These are phyloP conservation scores for Dendrobium catenatum DNA, from an alignment of 106 monocot species.

Conservation along the genomic window DNA sequence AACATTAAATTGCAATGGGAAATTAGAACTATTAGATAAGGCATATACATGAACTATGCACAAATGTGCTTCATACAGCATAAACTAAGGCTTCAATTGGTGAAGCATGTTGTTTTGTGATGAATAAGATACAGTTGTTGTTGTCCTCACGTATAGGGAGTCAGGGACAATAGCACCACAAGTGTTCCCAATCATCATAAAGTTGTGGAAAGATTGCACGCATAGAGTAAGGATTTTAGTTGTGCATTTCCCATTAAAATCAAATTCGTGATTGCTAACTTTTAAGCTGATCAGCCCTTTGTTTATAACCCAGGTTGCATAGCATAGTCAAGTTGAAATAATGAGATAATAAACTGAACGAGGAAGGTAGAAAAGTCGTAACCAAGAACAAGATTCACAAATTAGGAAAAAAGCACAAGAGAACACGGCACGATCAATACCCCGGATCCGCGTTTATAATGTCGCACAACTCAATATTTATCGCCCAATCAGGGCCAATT, in stretches of 20 bases:
- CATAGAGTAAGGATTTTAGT: background rate
- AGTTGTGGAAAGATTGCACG: background rate
- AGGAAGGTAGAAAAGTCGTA: background rate
- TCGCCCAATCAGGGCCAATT: constrained; percentile 92
- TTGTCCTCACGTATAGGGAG: background rate
- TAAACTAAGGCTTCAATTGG: background rate
- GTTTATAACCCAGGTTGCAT: background rate
- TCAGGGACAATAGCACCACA: background rate
- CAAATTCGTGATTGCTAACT: background rate
- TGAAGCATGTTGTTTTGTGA: background rate
- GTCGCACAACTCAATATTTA: constrained; percentile 92
- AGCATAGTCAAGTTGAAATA: background rate
- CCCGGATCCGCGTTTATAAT: constrained; percentile 81
- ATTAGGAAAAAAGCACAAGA: background rate
- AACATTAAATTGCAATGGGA: background rate
- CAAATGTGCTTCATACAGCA: background rate
- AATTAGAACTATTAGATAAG: background rate
- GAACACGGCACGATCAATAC: constrained; percentile 24
- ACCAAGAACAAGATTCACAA: constrained; percentile 1
- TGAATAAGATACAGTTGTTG: background rate
- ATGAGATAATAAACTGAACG: background rate
- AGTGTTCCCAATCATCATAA: background rate
- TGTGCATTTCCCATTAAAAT: background rate
- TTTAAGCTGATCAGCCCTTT: background rate
- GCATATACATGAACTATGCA: background rate